Evolutionary conservation across 768 basidiomycete species (phyloP), one percentile per base, ranked within the genome.

Genomic region (Cyclocybe aegerita): DNA sequence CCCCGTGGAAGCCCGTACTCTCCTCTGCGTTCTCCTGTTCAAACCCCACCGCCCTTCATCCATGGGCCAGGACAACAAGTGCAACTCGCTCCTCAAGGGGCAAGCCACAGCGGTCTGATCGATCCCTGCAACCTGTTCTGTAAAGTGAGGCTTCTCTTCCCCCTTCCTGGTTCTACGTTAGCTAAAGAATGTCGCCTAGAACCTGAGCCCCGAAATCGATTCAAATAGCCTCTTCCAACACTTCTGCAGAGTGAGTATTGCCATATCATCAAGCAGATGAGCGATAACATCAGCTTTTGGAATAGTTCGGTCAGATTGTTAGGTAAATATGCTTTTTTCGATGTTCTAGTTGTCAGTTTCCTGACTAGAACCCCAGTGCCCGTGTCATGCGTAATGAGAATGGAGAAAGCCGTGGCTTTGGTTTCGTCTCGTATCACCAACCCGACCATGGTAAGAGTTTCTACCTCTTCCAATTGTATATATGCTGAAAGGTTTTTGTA

Each of bases 11-110:
- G 71, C 59, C 81, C 80, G 10, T 82, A 74, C 34, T 63, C 64
- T 57, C 75, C 68, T 39, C 70, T 67, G 38, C 65, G 74, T 52
- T 68, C 71, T 40, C 69, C 80, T 30, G 58, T 78, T 14, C 76
- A 74, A 48, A 67, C 77, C 32, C 66, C 73, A 15, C 67, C 78
- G 10, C 68, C 75, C 2, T 93, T 93, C 61, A 75, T 90, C 7
- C 90, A 92, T 65, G 91, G 92, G 8, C 92, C 92, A 9, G 92
- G 92, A 3, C 92, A 94, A 64, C 91, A 93, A 65, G 90, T 93
- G 32, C 90, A 94, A 65, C 77, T 86, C 7, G 90, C 91, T 1
- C 92, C 91, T 10, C 45, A 79, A 41, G 54, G 57, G 14, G 90
- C 90, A 3, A 92, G 89, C 61, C 88, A 92, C 61, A 91, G 89